These are phyloP conservation scores for Aspergillus homomorphus DNA, from an alignment of 495 filamentous ascomycete species.

Conservation along the genomic window DNA sequence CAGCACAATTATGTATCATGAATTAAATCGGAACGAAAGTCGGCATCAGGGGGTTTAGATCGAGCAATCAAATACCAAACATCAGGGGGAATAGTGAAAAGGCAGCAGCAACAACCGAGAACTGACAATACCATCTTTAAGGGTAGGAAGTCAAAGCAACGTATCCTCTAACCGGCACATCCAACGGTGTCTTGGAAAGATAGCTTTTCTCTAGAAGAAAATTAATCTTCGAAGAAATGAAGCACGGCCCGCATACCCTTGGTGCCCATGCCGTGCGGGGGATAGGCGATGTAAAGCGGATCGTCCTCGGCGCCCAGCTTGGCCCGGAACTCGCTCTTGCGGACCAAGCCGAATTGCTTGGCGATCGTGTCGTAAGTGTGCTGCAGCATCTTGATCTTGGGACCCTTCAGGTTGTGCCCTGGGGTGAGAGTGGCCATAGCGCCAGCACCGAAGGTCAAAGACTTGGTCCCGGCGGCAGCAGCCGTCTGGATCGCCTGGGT, in stretches of 20 bases:
- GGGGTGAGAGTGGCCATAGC: slow-evolving; percentile 64
- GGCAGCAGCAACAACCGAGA: slow-evolving; percentile 1
- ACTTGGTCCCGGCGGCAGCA: slow-evolving; percentile 57
- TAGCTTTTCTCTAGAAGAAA: neutral
- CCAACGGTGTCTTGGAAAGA: neutral
- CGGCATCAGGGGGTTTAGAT: neutral
- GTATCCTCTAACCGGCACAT: neutral
- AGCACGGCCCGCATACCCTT: slow-evolving; percentile 71
- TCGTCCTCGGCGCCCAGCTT: slow-evolving; percentile 79
- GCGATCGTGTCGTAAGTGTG: slow-evolving; percentile 74
- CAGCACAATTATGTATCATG: neutral
- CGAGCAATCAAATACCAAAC: slow-evolving; percentile 7
- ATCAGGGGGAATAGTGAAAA: slow-evolving; percentile 27
- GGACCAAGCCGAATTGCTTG: slow-evolving; percentile 70
- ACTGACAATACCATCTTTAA: neutral
- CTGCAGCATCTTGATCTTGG: slow-evolving; percentile 68
- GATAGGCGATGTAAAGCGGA: slow-evolving; percentile 77
- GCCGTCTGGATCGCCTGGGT: slow-evolving; percentile 71
- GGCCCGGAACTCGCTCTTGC: slow-evolving; percentile 82
- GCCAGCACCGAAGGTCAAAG: slow-evolving; percentile 77
- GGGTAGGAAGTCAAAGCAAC: slow-evolving; percentile 8
- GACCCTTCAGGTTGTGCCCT: slow-evolving; percentile 70
- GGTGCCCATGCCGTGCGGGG: slow-evolving; percentile 72
- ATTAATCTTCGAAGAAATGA: slow-evolving; percentile 75
- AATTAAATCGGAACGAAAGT: neutral